These are phyloP conservation scores for Neolentinus lepideus DNA, from an alignment of 1,284 basidiomycete genomes.

Conservation along the genomic window DNA sequence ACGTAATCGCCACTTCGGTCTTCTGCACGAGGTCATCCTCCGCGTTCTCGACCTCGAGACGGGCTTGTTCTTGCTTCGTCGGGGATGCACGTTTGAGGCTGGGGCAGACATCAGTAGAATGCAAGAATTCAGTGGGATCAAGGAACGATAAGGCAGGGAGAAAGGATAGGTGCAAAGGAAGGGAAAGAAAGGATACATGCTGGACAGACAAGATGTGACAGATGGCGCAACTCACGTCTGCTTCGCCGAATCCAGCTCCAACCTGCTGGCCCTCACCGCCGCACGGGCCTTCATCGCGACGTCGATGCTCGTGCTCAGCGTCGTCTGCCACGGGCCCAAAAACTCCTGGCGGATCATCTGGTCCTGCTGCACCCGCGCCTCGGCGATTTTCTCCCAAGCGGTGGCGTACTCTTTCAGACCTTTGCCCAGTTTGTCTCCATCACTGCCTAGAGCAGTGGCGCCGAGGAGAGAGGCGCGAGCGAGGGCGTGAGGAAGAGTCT, in stretches of 20 bases:
- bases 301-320: conserved; percentile 72
- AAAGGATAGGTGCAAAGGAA: too few species aligned
- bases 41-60: conserved; percentile 88
- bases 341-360: conserved; percentile 67
- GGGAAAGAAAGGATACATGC: too few species aligned
- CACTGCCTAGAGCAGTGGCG: conserved; percentile 48
- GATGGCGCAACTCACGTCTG: conserved; percentile 35
- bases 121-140: too few species aligned
- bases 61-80: conserved; percentile 81
- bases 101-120: too few species aligned
- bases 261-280: conserved; percentile 78
- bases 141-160: too few species aligned
- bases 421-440: conserved; percentile 62
- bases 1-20: conserved; percentile 95
- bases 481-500: conserved; percentile 94
- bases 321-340: conserved; percentile 89
- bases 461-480: conserved; percentile 75
- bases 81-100: conserved; percentile 75
- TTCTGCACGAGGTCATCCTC: conserved; percentile 96
- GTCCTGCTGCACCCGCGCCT: conserved; percentile 82
- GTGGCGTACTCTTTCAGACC: conserved; percentile 76
- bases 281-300: conserved; percentile 88
- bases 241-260: conserved; percentile 57
- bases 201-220: not conserved
- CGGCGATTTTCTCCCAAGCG: conserved; percentile 86